These are phyloP conservation scores for Phytophthora cactorum DNA, from an alignment of 352 stramenopile species.

Conservation along the genomic window DNA sequence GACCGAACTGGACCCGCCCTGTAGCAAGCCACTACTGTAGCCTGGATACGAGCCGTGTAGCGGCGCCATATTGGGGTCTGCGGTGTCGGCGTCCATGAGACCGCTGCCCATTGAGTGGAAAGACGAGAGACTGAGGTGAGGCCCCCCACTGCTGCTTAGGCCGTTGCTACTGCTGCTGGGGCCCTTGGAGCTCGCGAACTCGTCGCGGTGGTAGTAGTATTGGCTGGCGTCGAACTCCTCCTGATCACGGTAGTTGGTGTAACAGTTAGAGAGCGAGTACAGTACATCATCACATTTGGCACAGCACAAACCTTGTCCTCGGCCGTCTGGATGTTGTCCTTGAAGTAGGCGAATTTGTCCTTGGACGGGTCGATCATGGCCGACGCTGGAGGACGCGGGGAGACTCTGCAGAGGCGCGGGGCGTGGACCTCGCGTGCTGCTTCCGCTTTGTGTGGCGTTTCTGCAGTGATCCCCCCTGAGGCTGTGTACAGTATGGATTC, in stretches of 20 bases:
- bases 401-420: background rate
- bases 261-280: constrained; percentile 1
- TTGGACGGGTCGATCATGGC: constrained; percentile 88
- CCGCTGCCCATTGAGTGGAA: constrained; percentile 61
- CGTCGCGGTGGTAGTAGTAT: constrained; percentile 89
- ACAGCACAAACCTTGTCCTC: constrained; percentile 73
- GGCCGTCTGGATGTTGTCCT: constrained; percentile 90
- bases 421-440: background rate
- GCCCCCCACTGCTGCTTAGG: constrained; percentile 26
- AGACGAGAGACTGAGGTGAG: constrained; percentile 49
- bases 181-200: constrained; percentile 56
- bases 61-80: constrained; percentile 23
- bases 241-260: constrained; percentile 17
- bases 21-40: constrained; percentile 59
- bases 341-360: constrained; percentile 91
- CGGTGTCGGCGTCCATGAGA: constrained; percentile 39
- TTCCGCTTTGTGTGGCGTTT: constrained; percentile 11
- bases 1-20: constrained; percentile 48
- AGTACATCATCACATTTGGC: background rate
- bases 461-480: constrained; percentile 8
- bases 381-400: background rate
- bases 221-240: constrained; percentile 89
- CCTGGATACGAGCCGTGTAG: constrained; percentile 42
- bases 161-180: constrained; percentile 25
- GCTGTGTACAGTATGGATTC: background rate